Evolutionary conservation across 139 green algal genomes (phyloP), one percentile per base, ranked within the genome.

Genomic region (Volvox reticuliferus): DNA sequence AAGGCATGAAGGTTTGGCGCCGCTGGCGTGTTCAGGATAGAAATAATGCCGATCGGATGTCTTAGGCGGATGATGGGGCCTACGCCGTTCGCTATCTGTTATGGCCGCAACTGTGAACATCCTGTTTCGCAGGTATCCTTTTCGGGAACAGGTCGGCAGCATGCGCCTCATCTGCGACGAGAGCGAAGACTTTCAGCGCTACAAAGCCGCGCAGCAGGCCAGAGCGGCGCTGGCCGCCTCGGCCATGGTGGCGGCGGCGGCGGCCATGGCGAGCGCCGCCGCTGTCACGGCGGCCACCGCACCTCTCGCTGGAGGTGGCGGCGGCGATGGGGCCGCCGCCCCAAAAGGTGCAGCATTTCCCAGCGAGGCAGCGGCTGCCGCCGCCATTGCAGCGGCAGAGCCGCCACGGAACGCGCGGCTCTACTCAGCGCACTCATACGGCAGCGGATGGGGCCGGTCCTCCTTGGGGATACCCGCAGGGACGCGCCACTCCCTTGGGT

Each of bases 81-180:
- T 55, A 55, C 9, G 44, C 44, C 44, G 44, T 55, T 9, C 5
- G 44, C 44, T 55, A 9, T 55, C 44, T 55, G 9, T 14, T 55
- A 9, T 55, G 44, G 44, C 9, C 44, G 44, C 44, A 55, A 55
- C 44, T 55, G 44, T 55, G 5, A 9, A 55, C 44, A 9, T 55
- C 5, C 44, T 5, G 44, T 9, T 55, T 55, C 78, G 17, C 89
- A 94, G 93, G 55, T 76, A 83, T 22, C 87, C 80, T 19, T 89
- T 89, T 36, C 91, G 88, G 0, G n/a, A 88, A 50, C 76, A 35
- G 22, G 77, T 94, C 22, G 93, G 93, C 63, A 93, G 69, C 63
- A 90, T 95, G 69, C 89, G 88, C 82, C 91, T 95, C 22, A 94
- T 95, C 33, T 91, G 87, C 76, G 89, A 95, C 76, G 93, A 95